Evolutionary conservation across 495 filamentous ascomycete genomes (phyloP).

Genomic region (Aspergillus sclerotioniger): DNA sequence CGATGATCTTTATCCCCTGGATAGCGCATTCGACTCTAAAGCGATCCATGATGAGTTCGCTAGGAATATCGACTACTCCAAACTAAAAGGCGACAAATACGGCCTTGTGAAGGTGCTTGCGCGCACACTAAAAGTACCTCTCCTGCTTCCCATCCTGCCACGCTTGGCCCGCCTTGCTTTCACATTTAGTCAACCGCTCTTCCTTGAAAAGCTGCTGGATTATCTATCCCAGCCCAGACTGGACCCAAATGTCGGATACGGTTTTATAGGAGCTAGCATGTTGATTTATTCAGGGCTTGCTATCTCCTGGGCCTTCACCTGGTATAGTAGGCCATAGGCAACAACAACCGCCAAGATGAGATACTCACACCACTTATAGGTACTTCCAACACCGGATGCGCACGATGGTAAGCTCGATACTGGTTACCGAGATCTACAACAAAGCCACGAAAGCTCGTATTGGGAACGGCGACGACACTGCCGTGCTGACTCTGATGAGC

Average conservation of each 20-base stretch:
- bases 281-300: conserved; percentile 56
- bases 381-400: background rate
- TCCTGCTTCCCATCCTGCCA: background rate
- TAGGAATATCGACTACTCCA: background rate
- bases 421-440: conserved; percentile 43
- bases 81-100: background rate
- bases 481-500: conserved; percentile 56
- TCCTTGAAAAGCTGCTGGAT: background rate
- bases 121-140: background rate
- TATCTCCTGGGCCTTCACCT: conserved; percentile 43
- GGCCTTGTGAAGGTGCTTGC: background rate
- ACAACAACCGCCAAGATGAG: no score
- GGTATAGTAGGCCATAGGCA: conserved; percentile 18
- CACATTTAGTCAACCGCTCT: background rate
- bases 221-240: background rate
- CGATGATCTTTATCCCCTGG: background rate
- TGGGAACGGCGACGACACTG: conserved; percentile 36
- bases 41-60: background rate
- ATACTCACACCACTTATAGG: background rate
- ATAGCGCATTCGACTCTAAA: background rate
- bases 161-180: background rate
- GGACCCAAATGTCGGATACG: conserved; percentile 39
- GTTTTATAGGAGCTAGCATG: conserved; percentile 53
- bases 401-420: conserved; percentile 31
- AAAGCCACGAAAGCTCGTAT: conserved; percentile 24